phyloP scores from a whole-genome alignment of 139 green algal species.

The Asterochloris erici region DNA sequence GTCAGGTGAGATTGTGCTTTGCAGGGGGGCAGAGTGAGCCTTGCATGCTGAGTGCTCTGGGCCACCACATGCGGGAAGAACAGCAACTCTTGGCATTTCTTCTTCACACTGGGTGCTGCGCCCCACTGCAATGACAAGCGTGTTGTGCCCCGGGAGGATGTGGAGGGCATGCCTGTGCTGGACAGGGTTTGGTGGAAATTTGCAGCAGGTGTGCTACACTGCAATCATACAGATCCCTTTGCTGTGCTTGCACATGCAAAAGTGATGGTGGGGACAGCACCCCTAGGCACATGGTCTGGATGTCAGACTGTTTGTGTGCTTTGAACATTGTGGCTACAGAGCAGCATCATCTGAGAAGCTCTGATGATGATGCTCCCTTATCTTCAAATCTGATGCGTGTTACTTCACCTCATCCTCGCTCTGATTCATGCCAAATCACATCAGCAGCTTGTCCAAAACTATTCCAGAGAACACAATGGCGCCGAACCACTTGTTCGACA shows the following conservation, averaged over 20 bases:
- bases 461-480: constrained; percentile 75
- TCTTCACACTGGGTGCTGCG: constrained; percentile 67
- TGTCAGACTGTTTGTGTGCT: too few species aligned
- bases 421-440: neutral
- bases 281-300: too few species aligned
- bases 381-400: neutral
- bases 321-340: too few species aligned
- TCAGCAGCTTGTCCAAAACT: constrained; percentile 59
- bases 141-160: constrained; percentile 78
- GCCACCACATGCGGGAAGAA: too few species aligned
- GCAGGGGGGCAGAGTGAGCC: too few species aligned
- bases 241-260: too few species aligned
- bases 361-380: neutral
- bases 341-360: neutral
- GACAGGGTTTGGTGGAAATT: neutral
- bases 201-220: neutral
- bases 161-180: constrained; percentile 68
- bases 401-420: too few species aligned
- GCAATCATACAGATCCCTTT: neutral
- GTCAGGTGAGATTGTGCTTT: too few species aligned
- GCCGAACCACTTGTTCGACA: constrained; percentile 86
- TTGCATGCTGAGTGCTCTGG: too few species aligned
- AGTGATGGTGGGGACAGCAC: too few species aligned
- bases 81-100: constrained; percentile 87
- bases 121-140: constrained; percentile 82